Evolutionary conservation across 768 basidiomycete species (phyloP).

Genomic region (Boletus rubescentipes): DNA sequence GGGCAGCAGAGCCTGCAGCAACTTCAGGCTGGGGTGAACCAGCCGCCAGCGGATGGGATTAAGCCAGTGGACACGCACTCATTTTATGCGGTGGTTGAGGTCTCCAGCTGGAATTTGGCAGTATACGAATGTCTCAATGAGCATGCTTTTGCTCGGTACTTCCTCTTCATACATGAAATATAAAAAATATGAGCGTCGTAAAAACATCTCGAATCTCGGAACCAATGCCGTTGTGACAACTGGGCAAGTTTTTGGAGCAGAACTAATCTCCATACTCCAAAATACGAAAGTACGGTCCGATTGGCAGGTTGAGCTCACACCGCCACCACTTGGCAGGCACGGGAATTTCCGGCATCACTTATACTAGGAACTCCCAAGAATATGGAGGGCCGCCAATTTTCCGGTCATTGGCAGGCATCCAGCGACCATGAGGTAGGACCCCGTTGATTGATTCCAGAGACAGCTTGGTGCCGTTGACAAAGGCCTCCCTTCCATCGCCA

Average conservation of each 20-base stretch:
- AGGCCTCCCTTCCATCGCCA: no score
- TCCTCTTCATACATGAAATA: constrained; percentile 14
- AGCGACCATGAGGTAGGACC: not conserved
- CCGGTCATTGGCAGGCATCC: not conserved
- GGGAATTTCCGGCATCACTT: no score
- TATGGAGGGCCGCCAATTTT: no score
- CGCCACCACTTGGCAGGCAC: not conserved
- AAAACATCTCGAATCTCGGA: no score
- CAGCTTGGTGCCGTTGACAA: not conserved
- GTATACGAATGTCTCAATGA: constrained; percentile 19
- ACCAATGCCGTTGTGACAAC: no score
- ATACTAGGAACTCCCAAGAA: no score
- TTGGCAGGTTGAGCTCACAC: no score
- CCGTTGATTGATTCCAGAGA: not conserved
- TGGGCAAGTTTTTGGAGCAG: no score
- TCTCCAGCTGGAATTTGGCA: constrained; percentile 7
- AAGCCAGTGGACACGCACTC: constrained; percentile 3
- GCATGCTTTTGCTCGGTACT: constrained; percentile 20
- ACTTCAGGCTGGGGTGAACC: constrained; percentile 42
- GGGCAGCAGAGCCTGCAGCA: constrained; percentile 75
- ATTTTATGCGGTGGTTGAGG: not conserved
- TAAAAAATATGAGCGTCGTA: constrained; percentile 16
- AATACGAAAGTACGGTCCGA: no score
- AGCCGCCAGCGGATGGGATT: constrained; percentile 32
- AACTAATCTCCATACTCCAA: no score